A percentile compares a stretch with the other conserved stretches of the same genome.
These are phyloP conservation scores for Juglanconis juglandina DNA, from an alignment of 2,329 filamentous ascomycete species.

Conservation along the genomic window DNA sequence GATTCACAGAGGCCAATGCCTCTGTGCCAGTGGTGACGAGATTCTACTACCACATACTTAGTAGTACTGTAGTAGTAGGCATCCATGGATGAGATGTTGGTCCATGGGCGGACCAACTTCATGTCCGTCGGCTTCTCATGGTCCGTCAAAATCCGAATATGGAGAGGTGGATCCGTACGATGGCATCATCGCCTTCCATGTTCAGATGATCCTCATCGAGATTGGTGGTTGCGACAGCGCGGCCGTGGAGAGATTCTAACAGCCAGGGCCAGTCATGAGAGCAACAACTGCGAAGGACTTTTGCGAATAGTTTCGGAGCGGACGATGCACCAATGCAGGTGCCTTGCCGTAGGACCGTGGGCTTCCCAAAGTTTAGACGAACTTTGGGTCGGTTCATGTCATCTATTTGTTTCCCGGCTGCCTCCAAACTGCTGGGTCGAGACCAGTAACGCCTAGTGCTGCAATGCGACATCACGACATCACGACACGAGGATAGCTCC, in stretches of 20 bases:
- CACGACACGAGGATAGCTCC: not conserved
- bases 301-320: slow-evolving; percentile 1
- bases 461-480: slow-evolving; percentile 7
- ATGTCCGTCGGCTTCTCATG: not conserved
- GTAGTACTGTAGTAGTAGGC: too few relatives aligned
- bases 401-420: slow-evolving; percentile 9
- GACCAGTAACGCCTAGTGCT: not conserved
- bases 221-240: not conserved
- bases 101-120: not conserved
- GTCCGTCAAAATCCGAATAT: not conserved
- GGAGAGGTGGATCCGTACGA: not conserved
- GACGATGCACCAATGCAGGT: slow-evolving; percentile 1
- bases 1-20: not conserved
- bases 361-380: not conserved
- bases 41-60: not conserved
- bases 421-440: slow-evolving; percentile 13
- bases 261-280: not conserved
- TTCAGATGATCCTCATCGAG: not conserved
- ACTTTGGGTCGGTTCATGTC: not conserved
- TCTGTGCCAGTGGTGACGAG: not conserved
- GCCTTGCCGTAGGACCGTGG: not conserved
- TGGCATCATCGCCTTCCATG: not conserved
- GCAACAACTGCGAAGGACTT: not conserved
- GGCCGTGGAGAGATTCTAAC: too few relatives aligned
- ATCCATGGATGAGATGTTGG: not conserved